These are phyloP conservation scores for Reutealis trisperma DNA, from an alignment of 345 rosid genomes.

Conservation along the genomic window DNA sequence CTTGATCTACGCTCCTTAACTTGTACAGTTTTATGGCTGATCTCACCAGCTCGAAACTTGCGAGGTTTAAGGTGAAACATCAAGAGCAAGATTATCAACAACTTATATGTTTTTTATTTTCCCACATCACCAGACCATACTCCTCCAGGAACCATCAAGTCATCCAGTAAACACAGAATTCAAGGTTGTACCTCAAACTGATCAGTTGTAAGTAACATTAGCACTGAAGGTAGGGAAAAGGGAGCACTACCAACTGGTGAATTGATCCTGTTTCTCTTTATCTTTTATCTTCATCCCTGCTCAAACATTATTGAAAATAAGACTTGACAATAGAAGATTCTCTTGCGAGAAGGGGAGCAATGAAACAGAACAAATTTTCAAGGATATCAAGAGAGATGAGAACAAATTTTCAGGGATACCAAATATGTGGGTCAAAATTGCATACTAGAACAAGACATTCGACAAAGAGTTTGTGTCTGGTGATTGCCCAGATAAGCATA, in stretches of 20 bases:
- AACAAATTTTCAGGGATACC: constrained; percentile 14
- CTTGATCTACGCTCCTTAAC: neutral
- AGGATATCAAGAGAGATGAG: constrained; percentile 9
- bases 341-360: constrained; percentile 2
- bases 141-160: neutral
- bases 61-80: neutral
- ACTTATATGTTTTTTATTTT: neutral
- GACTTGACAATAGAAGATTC: constrained; percentile 14
- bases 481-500: constrained; percentile 9
- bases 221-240: too few species aligned
- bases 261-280: neutral
- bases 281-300: constrained; percentile 7
- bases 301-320: constrained; percentile 4
- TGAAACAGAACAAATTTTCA: constrained; percentile 11
- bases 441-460: constrained; percentile 7
- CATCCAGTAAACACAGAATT: neutral
- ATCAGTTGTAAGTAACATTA: neutral
- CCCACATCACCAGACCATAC: neutral
- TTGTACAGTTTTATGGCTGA: neutral
- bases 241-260: too few species aligned
- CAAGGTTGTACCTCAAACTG: neutral
- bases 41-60: neutral
- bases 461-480: constrained; percentile 8
- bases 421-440: constrained; percentile 16
- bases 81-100: neutral